Base-by-base conservation (phyloP, 202 grass and related monocot species). In the Zizania palustris region DNA sequence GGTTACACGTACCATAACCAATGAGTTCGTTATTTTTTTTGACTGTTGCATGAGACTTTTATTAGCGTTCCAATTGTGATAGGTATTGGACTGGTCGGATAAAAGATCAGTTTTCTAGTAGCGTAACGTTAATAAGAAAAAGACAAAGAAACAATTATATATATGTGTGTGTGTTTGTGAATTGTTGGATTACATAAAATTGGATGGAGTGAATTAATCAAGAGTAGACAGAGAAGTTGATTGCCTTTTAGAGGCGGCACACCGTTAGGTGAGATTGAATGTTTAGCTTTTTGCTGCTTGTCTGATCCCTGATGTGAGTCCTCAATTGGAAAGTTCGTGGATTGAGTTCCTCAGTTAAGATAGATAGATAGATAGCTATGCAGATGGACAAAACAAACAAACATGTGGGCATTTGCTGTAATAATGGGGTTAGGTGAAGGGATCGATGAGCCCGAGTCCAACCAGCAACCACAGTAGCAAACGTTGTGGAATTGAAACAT, bases 401-500 rank as follows among this genome's bases (percentile, higher is more conserved):
- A 55, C 77, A 71, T 33, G 55, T 80, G 66, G 33, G 55, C 14
- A 54, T 71, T 79, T 4, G n/a, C 42, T 19, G 5, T 7, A 68
- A 50, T 7, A 68, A 50, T 80, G 77, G 13, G 67, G 55, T 61
- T 80, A 39, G 55, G 66, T 80, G 76, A 67, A 9, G 4, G 53
- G 69, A n/a, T n/a, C n/a, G n/a, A 67, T 53, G 45, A 20, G 34
- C 54, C 56, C 42, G 7, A 61, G 54, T 61, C 66, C 66, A 71
- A 36, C 55, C 50, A 62, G 43, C 77, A 11, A 60, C 71, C 66
- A 36, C 66, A 20, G 7, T 11, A 7, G 33, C 54, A 48, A 70
- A 79, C 41, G 65, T 19, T 60, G 76, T 44, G 44, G 76, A 69
- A 48, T 44, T 34, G 76, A 69, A 48, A 69, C 2, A 69, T 79